Evolutionary conservation across 139 green algal species (phyloP), one percentile per base, ranked within the genome.

Genomic region (Haematococcus sp.): DNA sequence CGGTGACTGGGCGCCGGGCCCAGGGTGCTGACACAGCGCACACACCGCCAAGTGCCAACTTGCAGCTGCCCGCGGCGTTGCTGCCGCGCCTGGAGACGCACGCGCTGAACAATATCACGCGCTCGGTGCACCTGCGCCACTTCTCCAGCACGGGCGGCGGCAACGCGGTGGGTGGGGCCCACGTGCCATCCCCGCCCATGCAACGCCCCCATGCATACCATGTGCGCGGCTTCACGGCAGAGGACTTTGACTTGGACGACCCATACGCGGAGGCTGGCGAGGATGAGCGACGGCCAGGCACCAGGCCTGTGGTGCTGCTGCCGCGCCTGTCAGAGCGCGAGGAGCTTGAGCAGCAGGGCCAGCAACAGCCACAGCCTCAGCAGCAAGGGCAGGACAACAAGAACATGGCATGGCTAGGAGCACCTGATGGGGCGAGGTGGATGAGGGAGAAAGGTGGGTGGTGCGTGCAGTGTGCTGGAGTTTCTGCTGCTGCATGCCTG

Each of bases 251-350:
- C 3, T 4, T 80, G 58, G 46, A 64, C 11, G 68, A 81, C 60
- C 75, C 75, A 25, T 81, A 81, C 68, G 27, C 56, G 44, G 75
- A 81, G 59, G 15, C 5, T 51, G 73, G 43, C 2, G 73, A 71
- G 9, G 20, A 54, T 2, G 3, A 27, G 56, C 11, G 22, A 13
- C 54, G 22, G 54, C 22, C 40, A 49, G 40, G 40, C 40, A 49
- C 7, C 40, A 7, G 40, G 11, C 40, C 40, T 49, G 40, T 49
- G 40, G 40, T 11, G 40, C 40, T 49, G 40, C 40, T 49, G 40
- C 40, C 40, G 40, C 40, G 40, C 7, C 40, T 49, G 40, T 49
- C 40, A 49, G 40, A 49, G 40, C 40, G 40, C 43, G 52, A 60
- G 46, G 71, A 64, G 69, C 54, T 28, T 61, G 16, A 60, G 49